Evolutionary conservation across 257 asterid species (phyloP).

Genomic region (Solanum piurae): DNA sequence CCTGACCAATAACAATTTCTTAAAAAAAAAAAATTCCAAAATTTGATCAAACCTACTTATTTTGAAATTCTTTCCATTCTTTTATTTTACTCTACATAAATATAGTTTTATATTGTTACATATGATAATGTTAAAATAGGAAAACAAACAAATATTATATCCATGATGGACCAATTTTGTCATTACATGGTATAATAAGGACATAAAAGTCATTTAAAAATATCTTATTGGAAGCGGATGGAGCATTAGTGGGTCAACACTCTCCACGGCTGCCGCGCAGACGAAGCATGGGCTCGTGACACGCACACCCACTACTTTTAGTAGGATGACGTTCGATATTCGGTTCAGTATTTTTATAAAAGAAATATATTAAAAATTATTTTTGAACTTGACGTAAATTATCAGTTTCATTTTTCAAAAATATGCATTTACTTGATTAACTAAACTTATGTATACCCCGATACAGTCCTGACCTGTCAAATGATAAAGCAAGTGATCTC

Average conservation of each 20-base stretch:
- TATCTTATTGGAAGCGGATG: background rate
- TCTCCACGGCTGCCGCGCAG: background rate
- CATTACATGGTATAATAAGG: background rate
- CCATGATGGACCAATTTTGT: background rate
- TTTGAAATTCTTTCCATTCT: background rate
- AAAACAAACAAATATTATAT: background rate
- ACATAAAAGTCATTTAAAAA: background rate
- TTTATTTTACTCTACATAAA: background rate
- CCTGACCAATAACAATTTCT: background rate
- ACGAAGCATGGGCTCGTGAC: background rate
- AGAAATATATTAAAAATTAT: no score
- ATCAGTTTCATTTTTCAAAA: no score
- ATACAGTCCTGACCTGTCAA: rapidly evolving
- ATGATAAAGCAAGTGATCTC: no score
- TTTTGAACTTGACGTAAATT: no score
- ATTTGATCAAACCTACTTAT: background rate
- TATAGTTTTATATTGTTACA: background rate
- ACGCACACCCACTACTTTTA: background rate
- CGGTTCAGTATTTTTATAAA: rapidly evolving
- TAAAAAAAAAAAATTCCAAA: no score
- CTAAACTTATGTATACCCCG: no score
- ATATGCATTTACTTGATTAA: no score
- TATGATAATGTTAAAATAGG: background rate
- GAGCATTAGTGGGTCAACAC: background rate
- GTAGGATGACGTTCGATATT: background rate